Conservation (phyloP, 305 asterid genomes). For the Fraxinus sp. region DNA sequence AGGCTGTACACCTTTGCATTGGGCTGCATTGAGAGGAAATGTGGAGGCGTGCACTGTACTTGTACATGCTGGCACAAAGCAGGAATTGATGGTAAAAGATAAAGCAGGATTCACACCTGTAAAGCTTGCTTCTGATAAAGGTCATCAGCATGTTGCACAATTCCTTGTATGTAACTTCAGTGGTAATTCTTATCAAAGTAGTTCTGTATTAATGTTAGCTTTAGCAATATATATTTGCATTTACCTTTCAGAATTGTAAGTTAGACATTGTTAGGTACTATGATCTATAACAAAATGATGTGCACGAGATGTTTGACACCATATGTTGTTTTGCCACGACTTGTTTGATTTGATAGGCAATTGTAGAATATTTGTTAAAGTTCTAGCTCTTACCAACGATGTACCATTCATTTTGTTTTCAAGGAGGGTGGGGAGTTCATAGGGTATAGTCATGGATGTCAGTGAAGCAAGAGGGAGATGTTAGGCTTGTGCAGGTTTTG, state of each 20-base stretch:
- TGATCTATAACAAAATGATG: constrained; percentile 1
- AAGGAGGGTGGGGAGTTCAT: not conserved
- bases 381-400: not conserved
- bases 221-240: constrained; percentile 1
- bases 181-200: constrained; percentile 26
- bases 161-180: constrained; percentile 83
- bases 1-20: constrained; percentile 98
- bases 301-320: not conserved
- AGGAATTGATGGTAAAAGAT: constrained; percentile 65
- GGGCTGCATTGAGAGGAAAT: constrained; percentile 93
- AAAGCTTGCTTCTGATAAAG: constrained; percentile 92
- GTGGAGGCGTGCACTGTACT: constrained; percentile 90
- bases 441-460: not conserved
- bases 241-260: not conserved
- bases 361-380: not conserved
- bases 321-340: not conserved
- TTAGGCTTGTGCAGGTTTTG: not conserved
- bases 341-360: not conserved
- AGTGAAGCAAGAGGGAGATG: not conserved
- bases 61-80: constrained; percentile 86
- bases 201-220: constrained; percentile 18
- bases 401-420: not conserved
- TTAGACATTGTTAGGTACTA: constrained; percentile 13
- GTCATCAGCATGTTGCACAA: constrained; percentile 81
- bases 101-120: constrained; percentile 83